A percentile compares a stretch with the other conserved stretches of the same genome.
Evolutionary conservation across 257 asterid genomes (phyloP).

Genomic region (Solanum chaucha): DNA sequence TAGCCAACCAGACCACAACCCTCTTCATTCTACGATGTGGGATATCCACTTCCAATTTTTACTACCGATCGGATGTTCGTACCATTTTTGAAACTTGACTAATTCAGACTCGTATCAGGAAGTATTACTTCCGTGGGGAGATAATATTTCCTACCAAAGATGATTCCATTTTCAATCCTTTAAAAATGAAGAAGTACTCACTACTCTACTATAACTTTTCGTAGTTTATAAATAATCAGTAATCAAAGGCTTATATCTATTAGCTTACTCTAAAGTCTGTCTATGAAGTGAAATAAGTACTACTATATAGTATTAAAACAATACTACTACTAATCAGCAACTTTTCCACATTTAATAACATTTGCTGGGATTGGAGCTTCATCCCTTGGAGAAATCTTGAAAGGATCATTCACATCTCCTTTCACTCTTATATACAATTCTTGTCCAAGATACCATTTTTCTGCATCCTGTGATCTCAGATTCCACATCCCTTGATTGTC

Average conservation of each 20-base stretch:
- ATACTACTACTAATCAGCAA: not conserved
- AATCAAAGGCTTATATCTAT: not conserved
- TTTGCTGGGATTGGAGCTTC: not conserved
- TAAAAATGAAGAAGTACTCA: not conserved
- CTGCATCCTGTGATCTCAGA: slow-evolving; percentile 26
- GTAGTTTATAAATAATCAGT: too few species aligned
- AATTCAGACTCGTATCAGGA: not conserved
- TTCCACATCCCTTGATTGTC: slow-evolving; percentile 32
- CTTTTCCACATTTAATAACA: not conserved
- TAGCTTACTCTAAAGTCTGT: not conserved
- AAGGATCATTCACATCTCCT: not conserved
- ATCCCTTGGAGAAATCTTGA: not conserved
- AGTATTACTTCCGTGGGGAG: not conserved
- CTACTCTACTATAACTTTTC: too few species aligned
- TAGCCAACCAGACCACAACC: not conserved
- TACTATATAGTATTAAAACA: not conserved
- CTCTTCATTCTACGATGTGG: slow-evolving; percentile 24
- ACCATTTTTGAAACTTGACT: too few species aligned
- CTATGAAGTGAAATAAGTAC: not conserved
- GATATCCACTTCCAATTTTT: not conserved
- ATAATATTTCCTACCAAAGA: not conserved
- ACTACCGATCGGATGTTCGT: not conserved
- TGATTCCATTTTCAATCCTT: fast-evolving
- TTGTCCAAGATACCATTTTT: slow-evolving; percentile 23
- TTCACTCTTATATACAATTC: slow-evolving; percentile 22